Evolutionary conservation across 169 alveolate species (phyloP).

Genomic region (Eimeria necatrix): DNA sequence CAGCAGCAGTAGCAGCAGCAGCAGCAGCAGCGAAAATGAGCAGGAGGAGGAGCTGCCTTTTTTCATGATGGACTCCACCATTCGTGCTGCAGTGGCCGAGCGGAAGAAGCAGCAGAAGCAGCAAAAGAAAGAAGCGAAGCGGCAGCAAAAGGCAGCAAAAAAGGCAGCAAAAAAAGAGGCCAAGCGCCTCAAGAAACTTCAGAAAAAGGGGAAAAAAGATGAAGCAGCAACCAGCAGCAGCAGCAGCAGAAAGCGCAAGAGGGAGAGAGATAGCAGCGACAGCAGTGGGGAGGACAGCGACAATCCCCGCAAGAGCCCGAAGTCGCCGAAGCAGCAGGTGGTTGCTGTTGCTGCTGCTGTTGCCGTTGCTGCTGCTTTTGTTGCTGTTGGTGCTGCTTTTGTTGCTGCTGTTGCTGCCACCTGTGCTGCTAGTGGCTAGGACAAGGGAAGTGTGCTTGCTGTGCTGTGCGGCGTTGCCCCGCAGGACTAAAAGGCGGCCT

Average conservation of each 20-base stretch:
- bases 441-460: no score
- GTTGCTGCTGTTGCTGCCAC: no score
- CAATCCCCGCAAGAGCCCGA: background rate
- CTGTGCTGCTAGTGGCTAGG: no score
- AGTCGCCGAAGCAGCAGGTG: no score
- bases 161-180: constrained; percentile 13
- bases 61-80: constrained; percentile 79
- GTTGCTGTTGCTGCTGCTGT: no score
- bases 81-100: constrained; percentile 75
- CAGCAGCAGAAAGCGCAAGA: constrained; percentile 11
- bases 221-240: background rate
- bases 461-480: no score
- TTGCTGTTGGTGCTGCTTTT: no score
- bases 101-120: constrained; percentile 39
- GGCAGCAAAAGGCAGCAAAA: constrained; percentile 44
- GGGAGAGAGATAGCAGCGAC: background rate
- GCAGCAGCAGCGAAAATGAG: constrained; percentile 23
- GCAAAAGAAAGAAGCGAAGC: constrained; percentile 54
- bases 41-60: constrained; percentile 71
- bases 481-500: no score
- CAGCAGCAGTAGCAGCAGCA: background rate
- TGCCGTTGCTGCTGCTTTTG: no score
- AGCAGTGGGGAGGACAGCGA: constrained; percentile 15
- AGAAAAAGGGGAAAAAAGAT: background rate
- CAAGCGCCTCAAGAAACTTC: background rate